phyloP scores from a whole-genome alignment of 2,329 filamentous ascomycete genomes.

The Fusarium subtropicale region DNA sequence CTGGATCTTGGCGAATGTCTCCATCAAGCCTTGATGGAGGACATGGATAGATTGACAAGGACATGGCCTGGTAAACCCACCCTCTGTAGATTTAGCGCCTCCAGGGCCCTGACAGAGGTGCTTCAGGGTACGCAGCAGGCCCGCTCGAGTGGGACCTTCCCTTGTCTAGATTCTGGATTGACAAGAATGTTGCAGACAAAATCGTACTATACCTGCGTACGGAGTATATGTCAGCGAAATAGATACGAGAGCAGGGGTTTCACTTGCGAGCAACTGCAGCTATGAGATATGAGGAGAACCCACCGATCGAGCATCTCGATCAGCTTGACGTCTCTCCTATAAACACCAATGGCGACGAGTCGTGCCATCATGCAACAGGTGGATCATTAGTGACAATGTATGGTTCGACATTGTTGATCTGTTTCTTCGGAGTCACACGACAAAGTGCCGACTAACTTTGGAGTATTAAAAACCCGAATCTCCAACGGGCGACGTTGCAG shows the following conservation, averaged over 20 bases:
- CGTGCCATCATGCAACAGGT: constrained; percentile 31
- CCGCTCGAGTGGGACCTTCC: constrained; percentile 37
- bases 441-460: constrained; percentile 36
- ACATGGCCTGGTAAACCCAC: constrained; percentile 29
- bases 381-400: constrained; percentile 32
- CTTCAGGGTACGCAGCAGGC: constrained; percentile 43
- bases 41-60: constrained; percentile 32
- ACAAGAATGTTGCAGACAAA: constrained; percentile 26
- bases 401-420: constrained; percentile 48
- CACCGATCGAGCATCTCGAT: constrained; percentile 10
- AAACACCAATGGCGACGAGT: neutral
- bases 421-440: constrained; percentile 44
- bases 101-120: constrained; percentile 40
- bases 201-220: constrained; percentile 28
- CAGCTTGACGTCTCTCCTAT: constrained; percentile 3
- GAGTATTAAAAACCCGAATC: constrained; percentile 22
- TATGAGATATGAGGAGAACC: constrained; percentile 7
- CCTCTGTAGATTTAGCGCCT: constrained; percentile 44
- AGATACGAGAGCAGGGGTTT: constrained; percentile 26
- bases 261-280: constrained; percentile 6
- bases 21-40: constrained; percentile 41
- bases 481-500: constrained; percentile 37
- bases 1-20: constrained; percentile 36
- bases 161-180: constrained; percentile 33
- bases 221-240: constrained; percentile 21